phyloP scores from a whole-genome alignment of 441 rosid species.

The Jatropha podagrica region DNA sequence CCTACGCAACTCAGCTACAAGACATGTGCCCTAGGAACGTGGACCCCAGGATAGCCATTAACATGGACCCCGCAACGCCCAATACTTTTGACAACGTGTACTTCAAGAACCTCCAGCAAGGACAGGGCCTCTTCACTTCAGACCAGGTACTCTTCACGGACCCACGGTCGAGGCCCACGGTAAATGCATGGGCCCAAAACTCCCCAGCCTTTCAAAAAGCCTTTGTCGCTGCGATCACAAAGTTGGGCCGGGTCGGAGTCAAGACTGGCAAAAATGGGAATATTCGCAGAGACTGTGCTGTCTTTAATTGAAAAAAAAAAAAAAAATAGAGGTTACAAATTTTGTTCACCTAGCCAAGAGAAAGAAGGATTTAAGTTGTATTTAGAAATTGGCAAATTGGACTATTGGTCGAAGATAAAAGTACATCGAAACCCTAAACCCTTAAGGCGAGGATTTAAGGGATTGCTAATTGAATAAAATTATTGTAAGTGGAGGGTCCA shows the following conservation, averaged over 20 bases:
- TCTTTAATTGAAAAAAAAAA: slow-evolving; percentile 37
- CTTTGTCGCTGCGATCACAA: slow-evolving; percentile 62
- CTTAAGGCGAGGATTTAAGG: too few species aligned
- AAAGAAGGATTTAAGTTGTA: not conserved
- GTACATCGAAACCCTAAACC: too few species aligned
- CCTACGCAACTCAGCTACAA: slow-evolving; percentile 53
- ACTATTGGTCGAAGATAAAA: too few species aligned
- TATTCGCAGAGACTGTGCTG: slow-evolving; percentile 64
- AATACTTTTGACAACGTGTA: slow-evolving; percentile 65
- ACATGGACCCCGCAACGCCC: slow-evolving; percentile 87
- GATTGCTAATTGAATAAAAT: too few species aligned
- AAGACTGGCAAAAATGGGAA: slow-evolving; percentile 62
- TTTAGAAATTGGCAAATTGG: not conserved
- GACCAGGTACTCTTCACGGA: slow-evolving; percentile 76
- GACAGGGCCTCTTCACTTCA: slow-evolving; percentile 81
- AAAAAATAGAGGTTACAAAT: not conserved
- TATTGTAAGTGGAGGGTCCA: too few species aligned
- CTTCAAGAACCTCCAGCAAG: slow-evolving; percentile 65
- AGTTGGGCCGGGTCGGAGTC: slow-evolving; percentile 74
- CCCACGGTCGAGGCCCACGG: slow-evolving; percentile 55
- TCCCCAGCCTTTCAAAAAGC: slow-evolving; percentile 53
- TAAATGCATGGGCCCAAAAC: slow-evolving; percentile 58
- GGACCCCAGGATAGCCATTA: slow-evolving; percentile 72
- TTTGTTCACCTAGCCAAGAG: not conserved
- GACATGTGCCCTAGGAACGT: slow-evolving; percentile 63